phyloP scores from a whole-genome alignment of 2,329 filamentous ascomycete genomes.

The Coniochaeta pulveracea region DNA sequence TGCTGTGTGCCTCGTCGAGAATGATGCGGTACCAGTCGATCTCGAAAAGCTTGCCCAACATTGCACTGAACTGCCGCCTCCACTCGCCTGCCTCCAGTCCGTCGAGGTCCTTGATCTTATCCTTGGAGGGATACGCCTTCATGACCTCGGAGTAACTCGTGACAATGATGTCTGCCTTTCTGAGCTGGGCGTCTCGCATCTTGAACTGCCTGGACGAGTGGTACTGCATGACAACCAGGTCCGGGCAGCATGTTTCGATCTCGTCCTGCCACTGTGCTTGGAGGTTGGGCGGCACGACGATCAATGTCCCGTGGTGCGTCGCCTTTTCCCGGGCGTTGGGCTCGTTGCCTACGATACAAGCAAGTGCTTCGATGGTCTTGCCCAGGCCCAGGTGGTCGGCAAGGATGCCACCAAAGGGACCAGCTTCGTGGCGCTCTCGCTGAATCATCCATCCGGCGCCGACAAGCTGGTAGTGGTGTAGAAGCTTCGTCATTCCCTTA shows the following conservation, averaged over 20 bases:
- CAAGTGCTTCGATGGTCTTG: constrained; percentile 43
- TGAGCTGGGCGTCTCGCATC: neutral
- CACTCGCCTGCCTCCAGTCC: neutral
- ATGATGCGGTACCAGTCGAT: constrained; percentile 38
- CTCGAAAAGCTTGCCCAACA: constrained; percentile 24
- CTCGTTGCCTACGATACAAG: constrained; percentile 23
- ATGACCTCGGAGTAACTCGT: constrained; percentile 17
- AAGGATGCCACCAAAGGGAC: constrained; percentile 41
- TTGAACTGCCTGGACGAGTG: neutral
- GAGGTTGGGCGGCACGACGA: constrained; percentile 17
- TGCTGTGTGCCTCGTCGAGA: constrained; percentile 44
- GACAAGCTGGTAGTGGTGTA: constrained; percentile 39
- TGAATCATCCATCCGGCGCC: constrained; percentile 41
- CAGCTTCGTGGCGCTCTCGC: constrained; percentile 26
- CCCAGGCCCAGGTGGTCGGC: constrained; percentile 55
- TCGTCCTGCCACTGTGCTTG: constrained; percentile 19
- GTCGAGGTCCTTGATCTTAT: neutral
- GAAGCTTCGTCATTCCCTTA: constrained; percentile 30
- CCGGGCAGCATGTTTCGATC: constrained; percentile 10
- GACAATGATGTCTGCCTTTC: constrained; percentile 8
- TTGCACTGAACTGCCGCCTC: constrained; percentile 6
- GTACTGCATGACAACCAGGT: constrained; percentile 9
- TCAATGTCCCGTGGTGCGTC: constrained; percentile 23
- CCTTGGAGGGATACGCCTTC: constrained; percentile 8
- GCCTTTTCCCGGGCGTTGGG: constrained; percentile 22